These are phyloP conservation scores for Claviceps monticola DNA, from an alignment of 2,329 filamentous ascomycete genomes.

Conservation along the genomic window DNA sequence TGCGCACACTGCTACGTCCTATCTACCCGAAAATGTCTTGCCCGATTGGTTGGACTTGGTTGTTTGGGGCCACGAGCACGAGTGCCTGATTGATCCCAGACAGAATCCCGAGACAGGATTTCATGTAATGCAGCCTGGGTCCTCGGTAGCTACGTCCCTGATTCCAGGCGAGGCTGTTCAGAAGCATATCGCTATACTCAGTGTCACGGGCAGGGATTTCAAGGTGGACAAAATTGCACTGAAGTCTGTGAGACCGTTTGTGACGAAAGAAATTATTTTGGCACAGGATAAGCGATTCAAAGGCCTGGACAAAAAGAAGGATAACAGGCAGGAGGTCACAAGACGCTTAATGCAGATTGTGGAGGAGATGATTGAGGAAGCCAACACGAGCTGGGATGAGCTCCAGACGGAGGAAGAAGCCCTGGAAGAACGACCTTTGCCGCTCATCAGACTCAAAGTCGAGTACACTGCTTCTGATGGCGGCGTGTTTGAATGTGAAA, in stretches of 20 bases:
- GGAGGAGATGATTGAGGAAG: constrained; percentile 75
- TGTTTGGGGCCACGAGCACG: constrained; percentile 95
- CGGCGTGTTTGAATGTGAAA: constrained; percentile 79
- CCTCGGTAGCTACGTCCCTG: constrained; percentile 86
- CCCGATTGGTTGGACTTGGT: constrained; percentile 85
- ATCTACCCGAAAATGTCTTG: constrained; percentile 83
- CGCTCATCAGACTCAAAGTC: constrained; percentile 78
- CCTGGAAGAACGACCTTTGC: constrained; percentile 52
- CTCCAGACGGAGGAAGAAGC: constrained; percentile 55
- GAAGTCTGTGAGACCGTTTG: constrained; percentile 81
- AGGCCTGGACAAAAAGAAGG: constrained; percentile 63
- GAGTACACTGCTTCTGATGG: constrained; percentile 80
- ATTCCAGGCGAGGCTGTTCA: constrained; percentile 78
- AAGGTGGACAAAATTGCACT: constrained; percentile 66
- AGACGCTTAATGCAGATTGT: constrained; percentile 63
- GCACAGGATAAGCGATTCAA: constrained; percentile 64
- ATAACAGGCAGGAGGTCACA: constrained; percentile 73
- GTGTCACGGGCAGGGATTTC: constrained; percentile 71
- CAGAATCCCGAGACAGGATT: constrained; percentile 82
- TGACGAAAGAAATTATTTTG: constrained; percentile 70
- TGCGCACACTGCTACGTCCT: constrained; percentile 82
- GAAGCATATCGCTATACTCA: constrained; percentile 83
- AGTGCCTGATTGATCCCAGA: constrained; percentile 77
- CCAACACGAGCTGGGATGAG: constrained; percentile 65
- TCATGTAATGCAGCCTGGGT: constrained; percentile 93